These are phyloP conservation scores for Coffea humblotiana DNA, from an alignment of 305 asterid genomes.

Conservation along the genomic window DNA sequence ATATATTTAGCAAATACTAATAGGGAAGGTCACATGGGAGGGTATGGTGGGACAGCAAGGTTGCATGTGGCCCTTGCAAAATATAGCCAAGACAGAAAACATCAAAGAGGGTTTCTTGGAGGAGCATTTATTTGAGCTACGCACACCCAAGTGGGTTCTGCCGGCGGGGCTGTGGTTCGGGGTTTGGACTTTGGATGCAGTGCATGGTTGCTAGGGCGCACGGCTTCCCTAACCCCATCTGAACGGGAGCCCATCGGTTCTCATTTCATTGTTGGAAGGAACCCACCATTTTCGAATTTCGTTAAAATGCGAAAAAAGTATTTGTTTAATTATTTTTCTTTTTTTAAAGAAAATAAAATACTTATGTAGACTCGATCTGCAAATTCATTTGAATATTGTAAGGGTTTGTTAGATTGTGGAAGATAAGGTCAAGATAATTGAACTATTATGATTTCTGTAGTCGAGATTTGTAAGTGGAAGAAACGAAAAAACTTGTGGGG, in stretches of 20 bases:
- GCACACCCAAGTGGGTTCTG: conserved; percentile 34
- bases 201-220: conserved; percentile 67
- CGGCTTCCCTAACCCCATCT: conserved; percentile 22
- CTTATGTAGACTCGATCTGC: no score
- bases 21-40: conserved; percentile 61
- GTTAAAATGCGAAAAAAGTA: no score
- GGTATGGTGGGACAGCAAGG: conserved; percentile 25
- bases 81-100: conserved; percentile 21
- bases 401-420: not conserved
- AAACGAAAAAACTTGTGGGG: not conserved
- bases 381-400: not conserved
- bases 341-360: not conserved
- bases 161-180: conserved; percentile 25
- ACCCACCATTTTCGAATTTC: not conserved
- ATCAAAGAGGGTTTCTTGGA: not conserved
- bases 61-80: conserved; percentile 37
- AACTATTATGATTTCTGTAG: no score
- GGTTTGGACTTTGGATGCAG: conserved; percentile 1
- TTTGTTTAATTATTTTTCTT: not conserved
- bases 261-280: conserved; percentile 7
- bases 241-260: conserved; percentile 17
- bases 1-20: conserved; percentile 28
- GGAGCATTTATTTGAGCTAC: conserved; percentile 10
- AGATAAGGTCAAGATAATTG: no score
- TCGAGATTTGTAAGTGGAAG: not conserved